Base-by-base conservation (phyloP, 345 rosid species). In the Aquilaria yunnanensis region DNA sequence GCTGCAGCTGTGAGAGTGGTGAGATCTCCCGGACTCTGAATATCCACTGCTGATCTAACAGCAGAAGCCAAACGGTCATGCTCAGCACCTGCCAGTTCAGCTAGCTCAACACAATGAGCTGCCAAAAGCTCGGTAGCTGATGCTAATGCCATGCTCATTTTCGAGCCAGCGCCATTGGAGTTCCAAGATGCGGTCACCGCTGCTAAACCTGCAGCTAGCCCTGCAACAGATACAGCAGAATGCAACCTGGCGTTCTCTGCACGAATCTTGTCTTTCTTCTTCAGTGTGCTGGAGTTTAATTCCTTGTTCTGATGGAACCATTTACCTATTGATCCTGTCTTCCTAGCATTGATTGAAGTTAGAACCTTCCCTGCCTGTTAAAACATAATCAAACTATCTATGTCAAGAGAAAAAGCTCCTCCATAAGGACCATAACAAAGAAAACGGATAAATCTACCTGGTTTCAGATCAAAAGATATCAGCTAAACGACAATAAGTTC, bases 1-100 rank as follows among this genome's bases (percentile, higher is more conserved):
- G 99, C 97, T 16, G 97, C 91, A 14, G 99, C 99, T 5, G 97
- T 90, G 13, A 90, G 95, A 57, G 99, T 94, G 75, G 85, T 59
- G 31, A 94, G 81, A 81, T 90, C 97, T 3, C 99, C 87, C 0
- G 99, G 84, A 66, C 81, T 80, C 37, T 73, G 89, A 69, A 90
- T 77, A 68, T 90, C 95, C 3, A 90, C 85, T 9, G 95, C 95
- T 56, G 99, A 94, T 64, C 77, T 77, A 23, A 90, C 95, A 4
- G 79, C 88, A 34, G 88, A 64, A 64, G 86, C 85, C 33, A 94
- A 62, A 12, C 81, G 90, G 62, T 83, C 89, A 60, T 80, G 95
- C 67, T 75, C 86, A 13, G 92, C 92, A 47, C 99, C 99, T 0
- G 86, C 76, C 50, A 78, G 57, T 70, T 90, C 95, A 23, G 99